These are phyloP conservation scores for Bryoerythrophyllum caledonicum DNA, from an alignment of 225 moss, liverwort and hornwort species.

Conservation along the genomic window DNA sequence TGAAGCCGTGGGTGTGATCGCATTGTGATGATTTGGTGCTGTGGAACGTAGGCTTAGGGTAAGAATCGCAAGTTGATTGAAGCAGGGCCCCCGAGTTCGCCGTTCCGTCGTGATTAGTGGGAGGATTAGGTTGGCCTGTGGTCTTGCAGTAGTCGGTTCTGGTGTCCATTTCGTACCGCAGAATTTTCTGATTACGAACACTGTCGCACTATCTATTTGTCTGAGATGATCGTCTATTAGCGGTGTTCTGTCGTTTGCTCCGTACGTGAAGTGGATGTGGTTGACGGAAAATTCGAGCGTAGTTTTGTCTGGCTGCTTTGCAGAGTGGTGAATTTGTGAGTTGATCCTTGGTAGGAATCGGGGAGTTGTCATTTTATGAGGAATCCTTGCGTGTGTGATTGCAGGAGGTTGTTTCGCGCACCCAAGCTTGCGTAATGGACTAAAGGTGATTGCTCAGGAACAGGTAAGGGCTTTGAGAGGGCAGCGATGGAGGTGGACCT, in stretches of 20 bases:
- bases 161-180: background rate
- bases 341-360: background rate
- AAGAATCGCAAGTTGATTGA: background rate
- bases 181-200: background rate
- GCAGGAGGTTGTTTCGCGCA: constrained; percentile 24
- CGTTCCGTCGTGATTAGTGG: background rate
- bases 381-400: constrained; percentile 12
- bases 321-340: background rate
- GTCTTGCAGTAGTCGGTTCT: background rate
- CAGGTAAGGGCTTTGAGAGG: constrained; percentile 16
- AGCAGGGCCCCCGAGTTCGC: background rate
- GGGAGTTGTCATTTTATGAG: background rate
- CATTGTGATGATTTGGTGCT: background rate
- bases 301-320: background rate
- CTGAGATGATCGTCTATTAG: background rate
- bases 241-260: background rate
- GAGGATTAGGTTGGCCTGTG: constrained; percentile 9
- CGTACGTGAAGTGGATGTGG: background rate
- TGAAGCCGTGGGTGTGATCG: background rate
- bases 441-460: constrained; percentile 9
- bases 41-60: constrained; percentile 9
- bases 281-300: background rate
- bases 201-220: background rate
- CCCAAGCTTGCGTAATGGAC: background rate
- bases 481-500: constrained; percentile 41